Conservation (phyloP, 495 filamentous ascomycete genomes). For the Trichocladium antarcticum region DNA sequence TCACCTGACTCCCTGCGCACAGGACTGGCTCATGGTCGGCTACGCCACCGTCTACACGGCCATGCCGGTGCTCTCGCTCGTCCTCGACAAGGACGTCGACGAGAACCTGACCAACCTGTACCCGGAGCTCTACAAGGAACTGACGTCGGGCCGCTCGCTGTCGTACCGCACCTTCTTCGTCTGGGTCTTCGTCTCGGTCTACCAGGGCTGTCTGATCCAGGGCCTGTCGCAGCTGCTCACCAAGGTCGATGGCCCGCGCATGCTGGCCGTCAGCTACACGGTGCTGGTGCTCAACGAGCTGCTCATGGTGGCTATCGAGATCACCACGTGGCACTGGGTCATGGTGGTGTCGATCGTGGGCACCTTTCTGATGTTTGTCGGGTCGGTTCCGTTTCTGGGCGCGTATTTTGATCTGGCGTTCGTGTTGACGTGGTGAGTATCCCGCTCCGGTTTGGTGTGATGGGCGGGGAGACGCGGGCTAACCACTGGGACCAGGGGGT, state of each 20-base stretch:
- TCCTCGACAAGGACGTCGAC: slow-evolving; percentile 90
- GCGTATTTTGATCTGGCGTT: slow-evolving; percentile 83
- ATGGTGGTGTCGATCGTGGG: slow-evolving; percentile 81
- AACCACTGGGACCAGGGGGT: slow-evolving; percentile 43
- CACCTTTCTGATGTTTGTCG: slow-evolving; percentile 68
- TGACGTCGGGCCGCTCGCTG: slow-evolving; percentile 72
- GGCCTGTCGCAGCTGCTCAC: slow-evolving; percentile 81
- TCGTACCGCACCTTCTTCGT: slow-evolving; percentile 91
- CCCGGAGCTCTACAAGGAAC: slow-evolving; percentile 93
- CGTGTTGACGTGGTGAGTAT: slow-evolving; percentile 51
- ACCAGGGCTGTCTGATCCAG: slow-evolving; percentile 91
- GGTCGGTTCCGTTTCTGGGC: slow-evolving; percentile 74
- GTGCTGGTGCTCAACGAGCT: slow-evolving; percentile 90
- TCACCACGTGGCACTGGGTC: slow-evolving; percentile 93
- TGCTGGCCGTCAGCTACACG: slow-evolving; percentile 88
- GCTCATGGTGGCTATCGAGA: slow-evolving; percentile 89
- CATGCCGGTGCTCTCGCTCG: slow-evolving; percentile 86
- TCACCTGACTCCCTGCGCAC: too few relatives aligned
- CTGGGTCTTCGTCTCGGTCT: slow-evolving; percentile 92
- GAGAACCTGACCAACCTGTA: slow-evolving; percentile 88
- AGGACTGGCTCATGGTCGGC: slow-evolving; percentile 93
- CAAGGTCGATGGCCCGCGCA: slow-evolving; percentile 53
- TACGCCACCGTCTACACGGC: slow-evolving; percentile 97
- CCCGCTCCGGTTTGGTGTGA: too few relatives aligned
- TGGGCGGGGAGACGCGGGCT: too few relatives aligned